These are phyloP conservation scores for Termitomyces sp. DNA, from an alignment of 768 basidiomycete species.

Conservation along the genomic window DNA sequence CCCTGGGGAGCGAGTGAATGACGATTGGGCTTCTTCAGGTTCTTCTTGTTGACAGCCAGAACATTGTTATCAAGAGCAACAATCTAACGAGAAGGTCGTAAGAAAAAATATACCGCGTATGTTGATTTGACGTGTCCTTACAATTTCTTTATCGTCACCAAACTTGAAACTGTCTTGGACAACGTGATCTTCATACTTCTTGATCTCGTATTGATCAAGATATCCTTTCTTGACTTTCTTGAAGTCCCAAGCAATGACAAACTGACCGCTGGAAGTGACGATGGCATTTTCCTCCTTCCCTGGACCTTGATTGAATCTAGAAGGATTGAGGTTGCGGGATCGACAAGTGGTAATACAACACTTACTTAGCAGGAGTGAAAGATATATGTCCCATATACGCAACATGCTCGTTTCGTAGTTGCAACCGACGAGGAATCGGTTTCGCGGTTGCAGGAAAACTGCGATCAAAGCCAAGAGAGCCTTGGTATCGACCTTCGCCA, in stretches of 20 bases:
- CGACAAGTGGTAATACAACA: slow-evolving; percentile 1
- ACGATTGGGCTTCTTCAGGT: slow-evolving; percentile 76
- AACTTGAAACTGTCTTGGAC: slow-evolving; percentile 98
- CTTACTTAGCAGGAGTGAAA: slow-evolving; percentile 91
- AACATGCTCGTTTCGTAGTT: slow-evolving; percentile 86
- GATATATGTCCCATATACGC: slow-evolving; percentile 89
- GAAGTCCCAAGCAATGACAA: slow-evolving; percentile 97
- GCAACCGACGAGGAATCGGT: slow-evolving; percentile 83
- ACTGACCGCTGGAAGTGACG: slow-evolving; percentile 89
- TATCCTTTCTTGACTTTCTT: slow-evolving; percentile 90
- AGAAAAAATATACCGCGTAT: background rate
- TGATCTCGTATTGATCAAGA: slow-evolving; percentile 91
- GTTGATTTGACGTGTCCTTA: slow-evolving; percentile 11
- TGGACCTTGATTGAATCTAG: slow-evolving; percentile 88
- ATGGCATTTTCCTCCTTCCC: slow-evolving; percentile 91
- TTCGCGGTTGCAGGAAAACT: slow-evolving; percentile 94
- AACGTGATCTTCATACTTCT: slow-evolving; percentile 90
- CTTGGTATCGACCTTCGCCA: slow-evolving; percentile 81
- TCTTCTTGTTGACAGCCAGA: slow-evolving; percentile 90
- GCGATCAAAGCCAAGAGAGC: slow-evolving; percentile 84
- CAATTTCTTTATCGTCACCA: slow-evolving; percentile 94
- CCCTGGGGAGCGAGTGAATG: slow-evolving; percentile 52
- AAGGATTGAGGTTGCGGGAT: background rate
- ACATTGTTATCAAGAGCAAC: slow-evolving; percentile 95
- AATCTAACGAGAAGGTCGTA: slow-evolving; percentile 45